These are phyloP conservation scores for Streptanthus diversifolius DNA, from an alignment of 345 rosid species.

Conservation along the genomic window DNA sequence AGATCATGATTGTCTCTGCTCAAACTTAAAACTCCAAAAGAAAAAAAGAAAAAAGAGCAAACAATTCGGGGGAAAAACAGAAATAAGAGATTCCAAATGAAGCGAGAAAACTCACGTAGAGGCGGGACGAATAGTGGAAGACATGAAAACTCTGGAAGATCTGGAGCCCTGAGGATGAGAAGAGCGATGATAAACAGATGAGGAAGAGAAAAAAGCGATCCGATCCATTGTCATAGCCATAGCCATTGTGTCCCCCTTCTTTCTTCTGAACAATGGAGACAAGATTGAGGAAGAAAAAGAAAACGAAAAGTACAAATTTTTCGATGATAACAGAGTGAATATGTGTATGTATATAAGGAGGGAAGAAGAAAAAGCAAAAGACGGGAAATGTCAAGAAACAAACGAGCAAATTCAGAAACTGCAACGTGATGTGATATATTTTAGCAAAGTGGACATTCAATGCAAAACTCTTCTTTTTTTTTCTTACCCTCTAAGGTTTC, in stretches of 20 bases:
- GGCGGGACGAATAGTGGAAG: slow-evolving; percentile 21
- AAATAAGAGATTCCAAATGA: neutral
- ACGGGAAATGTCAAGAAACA: slow-evolving; percentile 1
- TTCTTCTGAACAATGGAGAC: neutral
- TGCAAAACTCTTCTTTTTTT: neutral
- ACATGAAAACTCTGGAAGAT: slow-evolving; percentile 25
- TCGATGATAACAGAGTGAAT: slow-evolving; percentile 34
- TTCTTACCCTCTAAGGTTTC: neutral
- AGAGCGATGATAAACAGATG: slow-evolving; percentile 10
- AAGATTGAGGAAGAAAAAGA: neutral
- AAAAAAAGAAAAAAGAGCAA: neutral
- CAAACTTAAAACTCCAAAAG: neutral
- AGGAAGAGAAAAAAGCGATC: slow-evolving; percentile 16
- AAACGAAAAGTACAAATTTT: neutral
- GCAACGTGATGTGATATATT: neutral
- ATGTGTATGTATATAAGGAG: neutral
- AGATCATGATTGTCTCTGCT: neutral
- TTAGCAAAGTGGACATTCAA: slow-evolving; percentile 3
- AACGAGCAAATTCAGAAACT: slow-evolving; percentile 22
- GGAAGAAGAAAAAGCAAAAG: neutral
- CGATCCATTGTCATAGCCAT: slow-evolving; percentile 30
- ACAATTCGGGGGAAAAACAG: neutral
- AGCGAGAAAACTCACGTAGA: slow-evolving; percentile 29
- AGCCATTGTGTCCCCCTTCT: neutral
- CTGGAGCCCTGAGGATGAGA: neutral